These are phyloP conservation scores for Neurospora sp. DNA, from an alignment of 2,329 filamentous ascomycete genomes.

Conservation along the genomic window DNA sequence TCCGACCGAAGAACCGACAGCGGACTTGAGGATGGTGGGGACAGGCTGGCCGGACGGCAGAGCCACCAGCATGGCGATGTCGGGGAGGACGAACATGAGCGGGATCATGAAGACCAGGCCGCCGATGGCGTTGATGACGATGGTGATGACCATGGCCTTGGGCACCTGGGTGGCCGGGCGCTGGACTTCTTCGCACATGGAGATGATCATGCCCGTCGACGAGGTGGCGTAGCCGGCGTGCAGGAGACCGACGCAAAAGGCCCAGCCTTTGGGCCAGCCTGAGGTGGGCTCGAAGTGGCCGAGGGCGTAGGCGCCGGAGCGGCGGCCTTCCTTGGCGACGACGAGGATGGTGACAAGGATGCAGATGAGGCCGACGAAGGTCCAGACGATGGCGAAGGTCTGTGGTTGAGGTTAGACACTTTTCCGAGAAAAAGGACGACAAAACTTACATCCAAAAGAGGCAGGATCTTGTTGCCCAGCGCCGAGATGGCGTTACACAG, in stretches of 20 bases:
- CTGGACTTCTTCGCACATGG: conserved; percentile 66
- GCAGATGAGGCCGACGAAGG: conserved; percentile 59
- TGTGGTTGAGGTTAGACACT: conserved; percentile 21
- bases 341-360: conserved; percentile 53
- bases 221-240: conserved; percentile 67
- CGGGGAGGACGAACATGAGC: conserved; percentile 58
- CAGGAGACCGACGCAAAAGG: conserved; percentile 62
- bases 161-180: conserved; percentile 58
- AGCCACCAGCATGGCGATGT: conserved; percentile 43
- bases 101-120: conserved; percentile 61
- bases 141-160: conserved; percentile 61
- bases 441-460: conserved; percentile 55
- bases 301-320: conserved; percentile 53
- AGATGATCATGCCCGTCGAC: conserved; percentile 71
- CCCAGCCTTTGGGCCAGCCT: conserved; percentile 61
- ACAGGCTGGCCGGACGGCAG: conserved; percentile 52
- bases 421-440: conserved; percentile 2
- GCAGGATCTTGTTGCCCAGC: conserved; percentile 58
- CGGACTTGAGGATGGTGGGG: conserved; percentile 53
- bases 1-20: conserved; percentile 50
- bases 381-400: conserved; percentile 68
- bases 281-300: conserved; percentile 58
- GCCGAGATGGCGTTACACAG: conserved; percentile 56
- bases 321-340: conserved; percentile 60
- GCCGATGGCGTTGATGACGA: conserved; percentile 56